Percentiles rank a stretch among this genome's conserved stretches.
Evolutionary conservation across 1,284 basidiomycete species (phyloP).

Genomic region (Leccinum pachyderme): DNA sequence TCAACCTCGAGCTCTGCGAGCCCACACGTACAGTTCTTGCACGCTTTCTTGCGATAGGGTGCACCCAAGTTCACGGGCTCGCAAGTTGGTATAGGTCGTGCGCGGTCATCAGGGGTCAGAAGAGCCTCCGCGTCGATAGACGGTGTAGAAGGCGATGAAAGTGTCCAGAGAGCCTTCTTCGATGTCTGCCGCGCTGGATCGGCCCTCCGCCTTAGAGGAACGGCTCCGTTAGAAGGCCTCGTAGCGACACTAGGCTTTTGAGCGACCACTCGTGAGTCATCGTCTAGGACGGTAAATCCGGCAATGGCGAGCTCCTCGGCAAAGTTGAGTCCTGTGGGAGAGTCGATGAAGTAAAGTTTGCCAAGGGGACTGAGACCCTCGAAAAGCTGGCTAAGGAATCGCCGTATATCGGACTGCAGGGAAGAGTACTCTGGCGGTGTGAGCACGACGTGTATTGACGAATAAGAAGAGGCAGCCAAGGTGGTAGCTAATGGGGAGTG

Average conservation of each 20-base stretch:
- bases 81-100: slow-evolving; percentile 64
- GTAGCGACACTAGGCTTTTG: slow-evolving; percentile 57
- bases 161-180: slow-evolving; percentile 79
- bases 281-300: slow-evolving; percentile 60
- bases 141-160: slow-evolving; percentile 58
- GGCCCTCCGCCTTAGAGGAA: slow-evolving; percentile 47
- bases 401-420: slow-evolving; percentile 50
- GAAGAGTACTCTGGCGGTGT: slow-evolving; percentile 57
- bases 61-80: slow-evolving; percentile 54
- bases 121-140: slow-evolving; percentile 77
- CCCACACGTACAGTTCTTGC: slow-evolving; percentile 93
- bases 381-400: slow-evolving; percentile 58
- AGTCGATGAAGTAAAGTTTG: slow-evolving; percentile 62
- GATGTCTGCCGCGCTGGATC: slow-evolving; percentile 60
- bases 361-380: slow-evolving; percentile 60
- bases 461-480: slow-evolving; percentile 54
- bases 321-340: slow-evolving; percentile 44
- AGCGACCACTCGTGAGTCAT: slow-evolving; percentile 47
- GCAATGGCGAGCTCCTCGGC: slow-evolving; percentile 57
- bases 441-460: slow-evolving; percentile 64
- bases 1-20: slow-evolving; percentile 89
- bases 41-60: slow-evolving; percentile 81
- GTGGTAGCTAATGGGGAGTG: slow-evolving; percentile 48
- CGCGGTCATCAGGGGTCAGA: slow-evolving; percentile 70
- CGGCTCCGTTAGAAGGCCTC: slow-evolving; percentile 41